Conservation (phyloP, 768 basidiomycete genomes). For the Wakefieldia striispora region DNA sequence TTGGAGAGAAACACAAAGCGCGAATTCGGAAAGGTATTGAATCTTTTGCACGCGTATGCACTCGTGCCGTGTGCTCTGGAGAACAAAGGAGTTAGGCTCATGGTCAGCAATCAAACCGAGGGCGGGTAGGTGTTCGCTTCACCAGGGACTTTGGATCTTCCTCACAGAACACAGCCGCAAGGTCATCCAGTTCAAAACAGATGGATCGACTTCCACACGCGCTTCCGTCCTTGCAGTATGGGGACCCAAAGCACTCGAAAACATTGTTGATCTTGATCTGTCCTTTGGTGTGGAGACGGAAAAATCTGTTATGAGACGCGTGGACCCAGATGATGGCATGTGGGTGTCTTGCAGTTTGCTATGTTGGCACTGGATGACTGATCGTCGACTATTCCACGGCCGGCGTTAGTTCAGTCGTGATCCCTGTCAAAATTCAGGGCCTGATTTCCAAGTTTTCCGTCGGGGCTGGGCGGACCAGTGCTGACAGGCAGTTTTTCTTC, state of each 20-base stretch:
- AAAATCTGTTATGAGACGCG: slow-evolving; percentile 31
- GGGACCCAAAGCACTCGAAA: slow-evolving; percentile 78
- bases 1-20: slow-evolving; percentile 85
- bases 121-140: slow-evolving; percentile 56
- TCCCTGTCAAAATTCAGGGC: slow-evolving; percentile 62
- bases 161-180: slow-evolving; percentile 45
- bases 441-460: slow-evolving; percentile 80
- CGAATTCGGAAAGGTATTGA: slow-evolving; percentile 84
- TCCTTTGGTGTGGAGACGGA: slow-evolving; percentile 69
- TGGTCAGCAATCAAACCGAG: slow-evolving; percentile 64
- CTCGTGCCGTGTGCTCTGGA: slow-evolving; percentile 69
- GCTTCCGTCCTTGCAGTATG: slow-evolving; percentile 74
- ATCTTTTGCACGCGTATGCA: slow-evolving; percentile 83
- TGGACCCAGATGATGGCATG: slow-evolving; percentile 18
- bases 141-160: neutral
- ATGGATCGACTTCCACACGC: slow-evolving; percentile 60
- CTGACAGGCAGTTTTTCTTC: slow-evolving; percentile 90
- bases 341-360: slow-evolving; percentile 5
- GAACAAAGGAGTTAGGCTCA: slow-evolving; percentile 64
- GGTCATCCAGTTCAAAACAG: slow-evolving; percentile 67
- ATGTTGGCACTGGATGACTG: neutral
- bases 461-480: slow-evolving; percentile 71
- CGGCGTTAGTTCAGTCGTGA: slow-evolving; percentile 17
- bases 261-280: slow-evolving; percentile 71
- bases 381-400: neutral